A percentile compares a stretch with the other conserved stretches of the same genome.
phyloP scores from a whole-genome alignment of 139 green algal genomes.

The Desmodesmus armatus region DNA sequence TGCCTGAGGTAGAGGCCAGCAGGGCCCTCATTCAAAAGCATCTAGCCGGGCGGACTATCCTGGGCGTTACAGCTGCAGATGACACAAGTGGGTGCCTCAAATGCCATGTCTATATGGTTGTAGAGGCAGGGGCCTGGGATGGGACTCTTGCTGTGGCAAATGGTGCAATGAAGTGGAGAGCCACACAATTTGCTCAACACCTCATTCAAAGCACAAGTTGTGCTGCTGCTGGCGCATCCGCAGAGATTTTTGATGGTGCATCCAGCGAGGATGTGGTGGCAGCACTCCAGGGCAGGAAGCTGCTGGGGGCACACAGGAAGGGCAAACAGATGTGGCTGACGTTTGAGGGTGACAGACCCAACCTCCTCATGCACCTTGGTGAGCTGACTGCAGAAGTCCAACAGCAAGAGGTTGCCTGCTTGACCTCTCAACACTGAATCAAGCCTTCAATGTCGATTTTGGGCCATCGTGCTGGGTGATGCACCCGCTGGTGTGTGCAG shows the following conservation, averaged over 20 bases:
- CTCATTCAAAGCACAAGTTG: too few relatives aligned
- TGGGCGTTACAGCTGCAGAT: conserved; percentile 48
- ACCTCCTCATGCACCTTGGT: conserved; percentile 82
- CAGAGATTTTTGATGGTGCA: conserved; percentile 31
- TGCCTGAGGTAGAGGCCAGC: conserved; percentile 83
- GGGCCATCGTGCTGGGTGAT: too few relatives aligned
- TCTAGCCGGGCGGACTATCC: conserved; percentile 44
- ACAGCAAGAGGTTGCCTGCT: not conserved
- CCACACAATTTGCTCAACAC: too few relatives aligned
- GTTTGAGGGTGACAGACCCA: conserved; percentile 60
- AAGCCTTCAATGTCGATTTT: too few relatives aligned
- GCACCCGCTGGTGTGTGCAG: conserved; percentile 24
- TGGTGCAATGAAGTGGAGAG: too few relatives aligned
- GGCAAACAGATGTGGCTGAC: conserved; percentile 89
- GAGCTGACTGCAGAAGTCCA: conserved; percentile 19
- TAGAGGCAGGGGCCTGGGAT: too few relatives aligned
- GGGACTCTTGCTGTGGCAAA: too few relatives aligned
- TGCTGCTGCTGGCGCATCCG: too few relatives aligned
- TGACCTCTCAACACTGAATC: not conserved
- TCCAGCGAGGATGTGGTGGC: not conserved
- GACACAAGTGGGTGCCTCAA: conserved; percentile 43
- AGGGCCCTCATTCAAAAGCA: conserved; percentile 55
- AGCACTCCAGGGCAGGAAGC: conserved; percentile 38
- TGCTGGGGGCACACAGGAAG: conserved; percentile 49
- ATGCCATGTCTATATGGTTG: too few relatives aligned